Percentiles rank a stretch among this genome's conserved stretches.
These are phyloP conservation scores for Aspergillus terreus DNA, from an alignment of 2,329 filamentous ascomycete genomes.

Conservation along the genomic window DNA sequence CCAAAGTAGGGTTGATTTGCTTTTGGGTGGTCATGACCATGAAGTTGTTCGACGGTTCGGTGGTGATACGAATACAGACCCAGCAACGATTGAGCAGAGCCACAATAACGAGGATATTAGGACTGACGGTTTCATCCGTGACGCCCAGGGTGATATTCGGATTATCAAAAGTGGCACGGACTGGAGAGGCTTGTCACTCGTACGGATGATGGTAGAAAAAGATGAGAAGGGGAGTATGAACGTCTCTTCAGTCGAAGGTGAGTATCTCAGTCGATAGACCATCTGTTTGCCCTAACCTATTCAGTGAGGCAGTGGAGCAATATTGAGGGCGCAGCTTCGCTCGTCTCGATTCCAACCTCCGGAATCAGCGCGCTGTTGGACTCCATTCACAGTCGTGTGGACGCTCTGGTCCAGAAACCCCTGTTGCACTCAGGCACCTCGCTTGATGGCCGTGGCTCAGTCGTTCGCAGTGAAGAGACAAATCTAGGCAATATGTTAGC, in stretches of 20 bases:
- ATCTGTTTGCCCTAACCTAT: background rate
- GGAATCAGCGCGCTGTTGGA: conserved; percentile 1
- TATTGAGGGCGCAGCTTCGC: conserved; percentile 5
- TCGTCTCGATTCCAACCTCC: background rate
- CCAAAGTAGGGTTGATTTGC: conserved; percentile 16
- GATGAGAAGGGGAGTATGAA: conserved; percentile 3
- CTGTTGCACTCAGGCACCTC: conserved; percentile 14
- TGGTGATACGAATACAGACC: conserved; percentile 11
- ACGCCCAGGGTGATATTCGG: conserved; percentile 8
- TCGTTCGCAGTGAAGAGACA: conserved; percentile 20
- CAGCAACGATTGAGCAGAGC: conserved; percentile 13
- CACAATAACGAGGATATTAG: conserved; percentile 1
- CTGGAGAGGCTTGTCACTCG: conserved; percentile 11
- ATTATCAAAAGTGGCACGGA: conserved; percentile 16
- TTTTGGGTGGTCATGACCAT: conserved; percentile 25
- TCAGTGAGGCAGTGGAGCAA: conserved; percentile 14
- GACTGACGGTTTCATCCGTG: conserved; percentile 4
- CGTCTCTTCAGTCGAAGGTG: conserved; percentile 3
- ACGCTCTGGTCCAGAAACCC: conserved; percentile 15
- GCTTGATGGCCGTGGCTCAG: conserved; percentile 17
- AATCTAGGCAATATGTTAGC: conserved; percentile 25
- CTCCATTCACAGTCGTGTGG: conserved; percentile 14
- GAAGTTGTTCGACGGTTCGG: conserved; percentile 16
- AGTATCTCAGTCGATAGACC: background rate
- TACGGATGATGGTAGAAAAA: conserved; percentile 6